phyloP scores from a whole-genome alignment of 176 grass and related monocot species.

The Ensete ventricosum region DNA sequence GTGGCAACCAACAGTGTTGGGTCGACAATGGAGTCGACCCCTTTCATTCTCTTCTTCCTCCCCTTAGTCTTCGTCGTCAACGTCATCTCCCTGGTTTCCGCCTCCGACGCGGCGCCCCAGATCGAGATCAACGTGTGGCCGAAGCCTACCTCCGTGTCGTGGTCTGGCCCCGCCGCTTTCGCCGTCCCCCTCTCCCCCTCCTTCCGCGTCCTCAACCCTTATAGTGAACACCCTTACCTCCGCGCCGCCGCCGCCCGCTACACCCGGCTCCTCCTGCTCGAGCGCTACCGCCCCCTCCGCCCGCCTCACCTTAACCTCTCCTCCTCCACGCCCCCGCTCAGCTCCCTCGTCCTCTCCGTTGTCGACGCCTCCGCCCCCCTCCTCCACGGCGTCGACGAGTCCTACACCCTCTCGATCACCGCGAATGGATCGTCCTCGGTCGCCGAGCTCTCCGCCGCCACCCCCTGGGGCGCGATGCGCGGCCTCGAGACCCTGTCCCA shows the following conservation, averaged over 20 bases:
- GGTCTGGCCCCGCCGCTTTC: constrained; percentile 26
- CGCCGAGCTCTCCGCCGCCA: constrained; percentile 49
- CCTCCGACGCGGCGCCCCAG: not conserved
- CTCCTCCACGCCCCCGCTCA: constrained; percentile 15
- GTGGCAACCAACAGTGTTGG: no score
- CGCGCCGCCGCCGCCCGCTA: constrained; percentile 50
- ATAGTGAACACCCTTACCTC: constrained; percentile 42
- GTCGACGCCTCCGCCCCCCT: constrained; percentile 43
- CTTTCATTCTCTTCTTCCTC: not conserved
- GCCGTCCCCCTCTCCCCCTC: constrained; percentile 47
- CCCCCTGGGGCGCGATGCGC: constrained; percentile 69
- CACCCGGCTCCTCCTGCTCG: constrained; percentile 48
- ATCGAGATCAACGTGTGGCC: constrained; percentile 58
- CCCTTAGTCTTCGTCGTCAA: not conserved
- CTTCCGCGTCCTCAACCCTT: constrained; percentile 54
- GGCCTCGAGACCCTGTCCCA: constrained; percentile 86
- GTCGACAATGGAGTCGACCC: no score
- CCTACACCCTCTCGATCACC: constrained; percentile 60
- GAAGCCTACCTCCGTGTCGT: constrained; percentile 59
- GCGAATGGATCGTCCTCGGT: constrained; percentile 4
- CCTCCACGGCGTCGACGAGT: constrained; percentile 57
- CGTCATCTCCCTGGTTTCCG: not conserved
- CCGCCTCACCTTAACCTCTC: constrained; percentile 34
- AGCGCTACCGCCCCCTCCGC: constrained; percentile 59
- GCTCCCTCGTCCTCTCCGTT: constrained; percentile 46